Percentiles rank a stretch among this genome's conserved stretches.
Evolutionary conservation across 2,329 filamentous ascomycete genomes (phyloP).

Genomic region (Cytospora piceae): DNA sequence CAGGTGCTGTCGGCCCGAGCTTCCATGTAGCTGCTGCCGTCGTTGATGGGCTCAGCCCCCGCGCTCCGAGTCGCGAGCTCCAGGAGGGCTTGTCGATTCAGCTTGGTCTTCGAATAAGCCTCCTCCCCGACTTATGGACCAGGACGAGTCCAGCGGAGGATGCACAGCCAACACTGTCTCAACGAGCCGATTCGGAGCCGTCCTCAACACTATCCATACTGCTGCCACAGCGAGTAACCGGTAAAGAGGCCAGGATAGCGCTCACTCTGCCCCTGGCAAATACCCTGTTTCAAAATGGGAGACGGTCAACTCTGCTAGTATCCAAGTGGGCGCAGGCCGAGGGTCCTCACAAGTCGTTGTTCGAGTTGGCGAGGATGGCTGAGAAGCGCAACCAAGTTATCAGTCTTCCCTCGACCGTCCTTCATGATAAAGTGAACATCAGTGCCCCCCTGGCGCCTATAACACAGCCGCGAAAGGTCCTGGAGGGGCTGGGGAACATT

Average conservation of each 20-base stretch:
- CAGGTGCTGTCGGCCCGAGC: conserved; percentile 26
- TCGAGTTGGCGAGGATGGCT: conserved; percentile 9
- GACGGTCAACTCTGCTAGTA: conserved; percentile 30
- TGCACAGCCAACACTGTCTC: not conserved
- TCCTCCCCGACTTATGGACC: conserved; percentile 54
- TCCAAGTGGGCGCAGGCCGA: conserved; percentile 23
- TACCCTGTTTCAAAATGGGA: conserved; percentile 71
- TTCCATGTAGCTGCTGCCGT: conserved; percentile 57
- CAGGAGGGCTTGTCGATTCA: conserved; percentile 56
- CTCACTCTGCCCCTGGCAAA: conserved; percentile 72
- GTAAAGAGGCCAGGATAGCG: conserved; percentile 35
- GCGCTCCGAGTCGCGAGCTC: conserved; percentile 37
- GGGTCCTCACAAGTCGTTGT: not conserved
- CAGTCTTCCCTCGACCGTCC: not conserved
- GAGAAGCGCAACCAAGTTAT: conserved; percentile 20
- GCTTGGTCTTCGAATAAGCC: conserved; percentile 44
- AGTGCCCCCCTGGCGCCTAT: conserved; percentile 60
- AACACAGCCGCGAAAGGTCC: conserved; percentile 64
- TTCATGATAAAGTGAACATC: not conserved
- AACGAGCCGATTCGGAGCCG: conserved; percentile 40
- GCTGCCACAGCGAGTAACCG: conserved; percentile 37
- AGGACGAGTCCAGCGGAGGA: not conserved
- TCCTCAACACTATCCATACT: conserved; percentile 49
- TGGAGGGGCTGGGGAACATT: conserved; percentile 77
- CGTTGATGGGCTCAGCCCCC: conserved; percentile 57